Percentiles rank a stretch among this genome's conserved stretches.
Conservation (phyloP, 2,329 filamentous ascomycete genomes). For the Aschersonia sp. region DNA sequence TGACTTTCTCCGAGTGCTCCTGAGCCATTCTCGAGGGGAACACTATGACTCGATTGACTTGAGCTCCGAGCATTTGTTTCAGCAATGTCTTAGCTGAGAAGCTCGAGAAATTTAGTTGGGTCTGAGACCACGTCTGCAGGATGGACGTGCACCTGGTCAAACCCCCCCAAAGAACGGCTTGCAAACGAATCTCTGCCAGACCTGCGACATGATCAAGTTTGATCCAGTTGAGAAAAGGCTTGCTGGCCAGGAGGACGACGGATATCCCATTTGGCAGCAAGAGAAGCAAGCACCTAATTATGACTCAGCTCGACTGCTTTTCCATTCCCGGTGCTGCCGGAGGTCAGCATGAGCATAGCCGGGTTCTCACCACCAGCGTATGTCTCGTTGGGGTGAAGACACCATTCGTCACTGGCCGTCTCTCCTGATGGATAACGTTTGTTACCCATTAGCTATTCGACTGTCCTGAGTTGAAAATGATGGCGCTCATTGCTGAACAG, state of each 20-base stretch:
- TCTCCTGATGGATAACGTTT: background rate
- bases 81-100: constrained; percentile 22
- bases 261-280: constrained; percentile 22
- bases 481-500: background rate
- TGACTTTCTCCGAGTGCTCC: constrained; percentile 21
- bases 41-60: constrained; percentile 12
- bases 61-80: constrained; percentile 13
- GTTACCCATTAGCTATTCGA: background rate
- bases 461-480: background rate
- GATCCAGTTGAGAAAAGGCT: constrained; percentile 32
- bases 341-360: constrained; percentile 34
- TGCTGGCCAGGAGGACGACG: constrained; percentile 9
- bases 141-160: constrained; percentile 29
- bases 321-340: constrained; percentile 33
- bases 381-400: background rate
- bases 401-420: background rate
- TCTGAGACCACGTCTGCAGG: constrained; percentile 23
- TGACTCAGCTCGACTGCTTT: constrained; percentile 33
- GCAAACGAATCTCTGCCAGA: constrained; percentile 36
- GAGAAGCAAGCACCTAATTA: constrained; percentile 24
- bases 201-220: constrained; percentile 38
- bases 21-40: constrained; percentile 18
- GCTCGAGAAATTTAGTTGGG: constrained; percentile 23
- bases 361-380: constrained; percentile 4
- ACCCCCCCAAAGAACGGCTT: constrained; percentile 24